Percentiles rank a stretch among this genome's conserved stretches.
These are phyloP conservation scores for Entamoeba moshkovskii DNA, from an alignment of 208 protist species.

Conservation along the genomic window DNA sequence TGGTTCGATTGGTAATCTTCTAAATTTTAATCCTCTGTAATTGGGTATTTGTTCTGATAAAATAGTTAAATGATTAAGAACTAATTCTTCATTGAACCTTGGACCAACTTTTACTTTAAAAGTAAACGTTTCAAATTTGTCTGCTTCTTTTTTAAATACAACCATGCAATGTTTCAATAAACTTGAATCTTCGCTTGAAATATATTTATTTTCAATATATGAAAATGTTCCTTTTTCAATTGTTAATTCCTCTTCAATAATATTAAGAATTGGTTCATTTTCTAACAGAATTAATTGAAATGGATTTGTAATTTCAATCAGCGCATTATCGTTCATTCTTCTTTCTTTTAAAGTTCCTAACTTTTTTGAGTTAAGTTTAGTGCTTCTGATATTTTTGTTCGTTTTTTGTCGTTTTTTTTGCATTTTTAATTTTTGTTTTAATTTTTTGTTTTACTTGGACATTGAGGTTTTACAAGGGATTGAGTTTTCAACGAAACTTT, in stretches of 20 bases:
- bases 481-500: too few relatives aligned
- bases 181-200: background rate
- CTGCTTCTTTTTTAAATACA: background rate
- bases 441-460: too few relatives aligned
- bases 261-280: background rate
- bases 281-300: background rate
- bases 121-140: background rate
- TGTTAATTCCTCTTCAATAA: background rate
- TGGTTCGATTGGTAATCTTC: background rate
- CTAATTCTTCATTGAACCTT: background rate
- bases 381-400: too few relatives aligned
- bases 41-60: background rate
- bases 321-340: too few relatives aligned
- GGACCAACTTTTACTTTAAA: background rate
- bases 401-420: too few relatives aligned
- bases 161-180: background rate
- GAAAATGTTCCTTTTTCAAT: background rate
- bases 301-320: background rate
- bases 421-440: too few relatives aligned
- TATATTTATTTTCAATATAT: background rate
- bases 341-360: too few relatives aligned
- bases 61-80: background rate
- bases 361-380: too few relatives aligned
- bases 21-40: background rate
- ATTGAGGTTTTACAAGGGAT: too few relatives aligned